Base-by-base conservation (phyloP, 1,284 basidiomycete species). In the Coniferiporia sulphurascens region DNA sequence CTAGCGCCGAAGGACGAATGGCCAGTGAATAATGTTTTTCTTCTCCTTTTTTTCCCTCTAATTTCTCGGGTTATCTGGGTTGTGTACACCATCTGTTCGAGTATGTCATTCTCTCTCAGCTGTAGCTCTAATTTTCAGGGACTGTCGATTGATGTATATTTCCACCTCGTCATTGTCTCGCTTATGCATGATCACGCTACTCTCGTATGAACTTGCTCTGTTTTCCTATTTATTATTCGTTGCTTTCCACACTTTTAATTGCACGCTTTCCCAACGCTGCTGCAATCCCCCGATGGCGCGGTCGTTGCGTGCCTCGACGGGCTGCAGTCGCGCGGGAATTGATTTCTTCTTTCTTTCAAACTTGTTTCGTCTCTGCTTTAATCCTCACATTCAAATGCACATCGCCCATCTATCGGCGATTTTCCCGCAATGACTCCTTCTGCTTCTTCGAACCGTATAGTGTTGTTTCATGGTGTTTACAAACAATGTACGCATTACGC, bases 111-210 rank as follows among this genome's bases (percentile, higher is more conserved):
- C 8, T 45, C 38, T 44, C 52, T 32, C n/a, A 7, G 4, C 27
- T 59, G 41, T 59, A 54, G 57, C 50, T 48, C 17, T 55, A 55
- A 27, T 55, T 43, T 41, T 50, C 17, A 22, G 46, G 52, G 52
- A 38, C 17, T 46, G 4, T 46, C 9, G 15, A 41, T 43, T 55
- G 34, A 48, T 55, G 32, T 32, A 19, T 17, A 21, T 45, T n/a
- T 46, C 46, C 34, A 17, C 22, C 27, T 38, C 52, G 15, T 19
- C 17, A 43, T 55, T 34, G 17, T 38, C 13, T 46, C 41, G 41
- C 17, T 46, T n/a, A 46, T 46, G 44, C 15, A 46, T n/a, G 17
- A 38, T 35, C 19, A 32, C 17, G 15, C 52, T 22, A 43, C 36
- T 32, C 43, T 44, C 32, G 36, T 46, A 21, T 32, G 21, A 34